Base-by-base conservation (phyloP, 805 yeast genomes). In the Ogataea trehalophila region DNA sequence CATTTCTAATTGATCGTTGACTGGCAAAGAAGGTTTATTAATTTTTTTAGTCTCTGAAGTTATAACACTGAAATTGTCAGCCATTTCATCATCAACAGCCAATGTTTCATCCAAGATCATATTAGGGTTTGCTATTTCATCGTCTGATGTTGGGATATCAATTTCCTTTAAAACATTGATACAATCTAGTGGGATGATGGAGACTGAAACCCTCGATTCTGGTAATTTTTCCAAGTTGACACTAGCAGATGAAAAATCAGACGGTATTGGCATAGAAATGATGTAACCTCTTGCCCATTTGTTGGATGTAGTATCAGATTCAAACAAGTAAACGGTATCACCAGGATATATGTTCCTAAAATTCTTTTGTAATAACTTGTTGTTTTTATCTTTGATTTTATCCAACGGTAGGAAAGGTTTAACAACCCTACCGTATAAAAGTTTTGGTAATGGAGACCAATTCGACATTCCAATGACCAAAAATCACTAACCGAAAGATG, bases 201-300 rank as follows among this genome's bases (percentile, higher is more conserved):
- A 81, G n/a, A 82, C 71, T 16, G 70, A 68, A 37, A 77, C 66
- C 42, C 73, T 75, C 45, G 72, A 68, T 38, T 78, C 82, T 0
- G 90, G 89, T 45, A 85, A 68, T 46, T 77, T 79, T 44, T 83
- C 87, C 53, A 80, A 70, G 53, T 79, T 77, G 26, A 80, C 76
- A 1, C 81, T 74, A 14, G 85, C 79, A 35, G 83, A 76, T 39
- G 76, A 71, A 63, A 80, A 85, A 59, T 83, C 88, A 33, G 79
- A 74, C 1, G 92, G 92, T 45, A 81, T 68, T 6, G 95, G 91
- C 49, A 81, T 76, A 36, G 83, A 70, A 34, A 85, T 68, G 4
- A 79, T 73, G 63, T 89, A 88, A 13, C 90, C 96, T 56, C 96
- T 74, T 22, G 82, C 88, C 96, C 96, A 89, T 51, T 75, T 75